Evolutionary conservation across 225 moss, liverwort and hornwort genomes (phyloP), one percentile per base, ranked within the genome.

Genomic region (Sphagnum contortum): DNA sequence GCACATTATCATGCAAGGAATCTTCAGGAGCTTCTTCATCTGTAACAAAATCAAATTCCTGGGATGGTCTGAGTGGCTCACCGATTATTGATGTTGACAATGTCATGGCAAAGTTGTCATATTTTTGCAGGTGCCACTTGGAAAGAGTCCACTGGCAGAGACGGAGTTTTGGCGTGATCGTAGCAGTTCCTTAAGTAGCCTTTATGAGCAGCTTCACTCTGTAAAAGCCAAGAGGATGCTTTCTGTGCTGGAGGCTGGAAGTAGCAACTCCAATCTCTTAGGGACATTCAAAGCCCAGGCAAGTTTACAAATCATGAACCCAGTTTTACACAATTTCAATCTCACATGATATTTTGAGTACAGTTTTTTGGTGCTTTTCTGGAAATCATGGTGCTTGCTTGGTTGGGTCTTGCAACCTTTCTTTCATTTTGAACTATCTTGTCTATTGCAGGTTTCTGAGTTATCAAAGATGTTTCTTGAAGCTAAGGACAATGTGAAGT

Each of bases 401-500:
- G 29, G 29, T 29, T 29, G 29, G 29, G 29, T 29, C 29, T 29
- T 29, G 29, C 29, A 29, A 0, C 29, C 29, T 29, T 29, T 29
- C 29, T 29, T 29, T 29, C 29, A 29, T 29, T 29, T 29, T 29
- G 29, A 29, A 29, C 29, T 29, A 29, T 29, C 29, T 29, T 29
- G 29, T 29, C 29, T 67, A 7, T 9, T 71, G 0, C 44, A 94
- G 94, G 66, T 79, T 12, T 62, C 8, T 4, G 88, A 94, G 6
- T 71, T 91, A 50, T 52, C 75, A 69, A 91, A 89, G 57, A 79
- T 79, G 67, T 94, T 75, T 50, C 63, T 88, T 6, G 94, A 94
- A 72, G 94, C 94, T 47, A 94, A 91, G 74, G 91, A 91, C 47
- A 94, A 94, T 59, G 79, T 88, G 29, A 91, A 94, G 73, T 86